A percentile compares a stretch with the other conserved stretches of the same genome.
phyloP scores from a whole-genome alignment of 331 rosid genomes.

The Telfairia occidentalis region DNA sequence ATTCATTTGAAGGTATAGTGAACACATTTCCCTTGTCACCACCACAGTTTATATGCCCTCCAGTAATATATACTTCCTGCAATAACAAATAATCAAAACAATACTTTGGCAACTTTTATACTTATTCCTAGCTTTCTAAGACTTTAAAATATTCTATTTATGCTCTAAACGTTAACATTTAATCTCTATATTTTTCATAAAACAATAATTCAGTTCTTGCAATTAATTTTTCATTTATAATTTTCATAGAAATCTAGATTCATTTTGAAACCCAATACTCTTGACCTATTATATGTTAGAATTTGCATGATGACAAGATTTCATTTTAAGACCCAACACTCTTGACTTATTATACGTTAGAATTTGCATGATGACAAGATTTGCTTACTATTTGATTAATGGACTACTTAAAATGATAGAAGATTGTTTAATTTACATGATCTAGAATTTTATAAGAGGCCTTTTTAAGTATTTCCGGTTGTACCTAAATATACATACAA shows the following conservation, averaged over 20 bases:
- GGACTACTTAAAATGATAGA: neutral
- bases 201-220: neutral
- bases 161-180: neutral
- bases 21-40: conserved; percentile 64
- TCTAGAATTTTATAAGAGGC: neutral
- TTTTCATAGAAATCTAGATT: neutral
- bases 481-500: neutral
- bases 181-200: neutral
- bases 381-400: neutral
- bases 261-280: neutral
- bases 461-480: neutral
- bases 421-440: neutral
- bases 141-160: neutral
- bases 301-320: neutral
- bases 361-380: neutral
- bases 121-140: neutral
- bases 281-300: neutral
- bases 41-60: conserved; percentile 50
- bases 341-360: neutral
- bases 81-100: neutral
- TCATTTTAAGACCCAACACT: neutral
- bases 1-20: conserved; percentile 51
- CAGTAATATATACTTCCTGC: conserved; percentile 72
- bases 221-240: too few relatives aligned
- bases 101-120: neutral